Evolutionary conservation across 106 monocot genomes (phyloP).

Genomic region (Dioscorea zingiberensis): DNA sequence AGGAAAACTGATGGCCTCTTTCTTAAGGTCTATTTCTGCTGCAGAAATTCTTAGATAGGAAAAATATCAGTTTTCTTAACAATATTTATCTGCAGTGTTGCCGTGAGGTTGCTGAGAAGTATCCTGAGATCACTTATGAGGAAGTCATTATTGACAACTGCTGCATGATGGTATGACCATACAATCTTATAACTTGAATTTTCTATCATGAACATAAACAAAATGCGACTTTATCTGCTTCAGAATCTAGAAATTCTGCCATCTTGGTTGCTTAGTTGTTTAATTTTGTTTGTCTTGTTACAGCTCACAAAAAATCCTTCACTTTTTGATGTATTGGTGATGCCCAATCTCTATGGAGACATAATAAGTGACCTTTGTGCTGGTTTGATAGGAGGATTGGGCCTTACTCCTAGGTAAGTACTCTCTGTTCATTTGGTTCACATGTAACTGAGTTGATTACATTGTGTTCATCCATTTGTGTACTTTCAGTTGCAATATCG

Average conservation of each 20-base stretch:
- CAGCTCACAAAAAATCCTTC: constrained; percentile 91
- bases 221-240: not conserved
- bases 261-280: not conserved
- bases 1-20: constrained; percentile 93
- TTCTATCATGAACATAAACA: not conserved
- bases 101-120: constrained; percentile 90
- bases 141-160: constrained; percentile 98
- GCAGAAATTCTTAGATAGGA: not conserved
- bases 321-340: constrained; percentile 94
- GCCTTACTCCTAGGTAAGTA: constrained; percentile 80
- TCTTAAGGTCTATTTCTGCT: constrained; percentile 49
- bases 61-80: not conserved
- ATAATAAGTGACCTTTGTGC: constrained; percentile 99
- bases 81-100: constrained; percentile 60
- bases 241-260: not conserved
- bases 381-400: constrained; percentile 91
- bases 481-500: constrained; percentile 76
- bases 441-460: not conserved
- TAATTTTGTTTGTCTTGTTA: not conserved
- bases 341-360: constrained; percentile 97
- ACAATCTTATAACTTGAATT: too few relatives aligned
- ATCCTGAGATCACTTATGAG: constrained; percentile 80
- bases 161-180: constrained; percentile 78
- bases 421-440: not conserved
- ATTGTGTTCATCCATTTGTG: not conserved